These are phyloP conservation scores for Rutstroemia sp. DNA, from an alignment of 2,329 filamentous ascomycete genomes.

Conservation along the genomic window DNA sequence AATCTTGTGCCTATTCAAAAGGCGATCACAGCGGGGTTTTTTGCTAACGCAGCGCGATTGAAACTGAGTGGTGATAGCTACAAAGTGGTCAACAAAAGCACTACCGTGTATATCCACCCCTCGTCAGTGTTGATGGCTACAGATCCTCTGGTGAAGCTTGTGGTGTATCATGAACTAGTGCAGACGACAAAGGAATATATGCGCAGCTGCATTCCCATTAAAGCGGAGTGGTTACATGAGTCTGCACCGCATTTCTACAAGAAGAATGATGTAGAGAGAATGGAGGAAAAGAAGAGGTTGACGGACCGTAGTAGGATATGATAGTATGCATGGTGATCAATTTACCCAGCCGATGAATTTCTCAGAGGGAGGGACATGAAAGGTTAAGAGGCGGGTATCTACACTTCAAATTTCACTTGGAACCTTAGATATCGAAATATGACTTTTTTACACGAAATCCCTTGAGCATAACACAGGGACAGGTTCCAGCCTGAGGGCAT, in stretches of 20 bases:
- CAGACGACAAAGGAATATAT: conserved; percentile 89
- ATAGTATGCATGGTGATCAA: no score
- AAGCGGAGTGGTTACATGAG: conserved; percentile 78
- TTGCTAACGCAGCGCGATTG: conserved; percentile 81
- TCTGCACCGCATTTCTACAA: conserved; percentile 94
- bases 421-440: no score
- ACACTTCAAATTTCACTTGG: no score
- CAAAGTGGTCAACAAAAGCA: conserved; percentile 82
- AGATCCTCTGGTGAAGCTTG: conserved; percentile 70
- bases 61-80: conserved; percentile 82
- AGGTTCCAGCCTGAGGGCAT: no score
- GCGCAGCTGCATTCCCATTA: conserved; percentile 77
- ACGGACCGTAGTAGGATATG: conserved; percentile 32
- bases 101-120: conserved; percentile 84
- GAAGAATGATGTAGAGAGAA: conserved; percentile 74
- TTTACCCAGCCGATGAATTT: no score
- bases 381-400: no score
- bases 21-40: conserved; percentile 85
- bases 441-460: no score
- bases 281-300: conserved; percentile 73
- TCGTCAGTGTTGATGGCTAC: conserved; percentile 71
- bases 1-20: conserved; percentile 79
- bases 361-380: no score
- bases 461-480: no score
- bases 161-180: conserved; percentile 80